Percentiles rank a stretch among this genome's conserved stretches.
phyloP scores from a whole-genome alignment of 331 rosid species.

The Arachis monticola region DNA sequence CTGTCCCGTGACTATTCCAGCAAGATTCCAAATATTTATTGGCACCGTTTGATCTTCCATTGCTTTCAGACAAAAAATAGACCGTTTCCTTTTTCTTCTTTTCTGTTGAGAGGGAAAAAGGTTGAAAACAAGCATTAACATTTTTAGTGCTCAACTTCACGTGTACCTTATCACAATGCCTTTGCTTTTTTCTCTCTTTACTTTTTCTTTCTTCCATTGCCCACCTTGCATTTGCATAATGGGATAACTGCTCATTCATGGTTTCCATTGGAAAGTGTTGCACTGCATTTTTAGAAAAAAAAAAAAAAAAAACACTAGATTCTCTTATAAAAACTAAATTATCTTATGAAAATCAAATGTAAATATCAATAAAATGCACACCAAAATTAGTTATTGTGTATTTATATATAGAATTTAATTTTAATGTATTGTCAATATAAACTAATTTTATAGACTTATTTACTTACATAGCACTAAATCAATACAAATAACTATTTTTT shows the following conservation, averaged over 20 bases:
- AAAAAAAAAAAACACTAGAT: not conserved
- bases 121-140: slow-evolving; percentile 26
- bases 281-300: no score
- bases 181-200: slow-evolving; percentile 32
- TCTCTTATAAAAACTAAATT: not conserved
- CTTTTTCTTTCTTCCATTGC: slow-evolving; percentile 24
- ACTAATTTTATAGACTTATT: no score
- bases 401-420: no score
- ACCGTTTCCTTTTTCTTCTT: slow-evolving; percentile 42
- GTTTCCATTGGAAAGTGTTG: slow-evolving; percentile 10
- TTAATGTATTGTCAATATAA: no score
- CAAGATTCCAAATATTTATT: slow-evolving; percentile 50
- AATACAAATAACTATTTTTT: no score
- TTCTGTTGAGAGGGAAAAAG: slow-evolving; percentile 40
- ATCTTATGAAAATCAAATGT: not conserved
- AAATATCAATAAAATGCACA: not conserved
- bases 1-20: slow-evolving; percentile 57
- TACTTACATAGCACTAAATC: no score
- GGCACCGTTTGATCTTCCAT: slow-evolving; percentile 42
- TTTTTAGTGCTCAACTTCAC: slow-evolving; percentile 39
- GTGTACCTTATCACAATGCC: slow-evolving; percentile 39
- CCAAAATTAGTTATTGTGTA: not conserved
- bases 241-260: slow-evolving; percentile 14
- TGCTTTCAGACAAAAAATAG: slow-evolving; percentile 38
- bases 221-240: not conserved